Evolutionary conservation across 2,329 filamentous ascomycete species (phyloP), one percentile per base, ranked within the genome.

Genomic region (Aspergillus proliferans): DNA sequence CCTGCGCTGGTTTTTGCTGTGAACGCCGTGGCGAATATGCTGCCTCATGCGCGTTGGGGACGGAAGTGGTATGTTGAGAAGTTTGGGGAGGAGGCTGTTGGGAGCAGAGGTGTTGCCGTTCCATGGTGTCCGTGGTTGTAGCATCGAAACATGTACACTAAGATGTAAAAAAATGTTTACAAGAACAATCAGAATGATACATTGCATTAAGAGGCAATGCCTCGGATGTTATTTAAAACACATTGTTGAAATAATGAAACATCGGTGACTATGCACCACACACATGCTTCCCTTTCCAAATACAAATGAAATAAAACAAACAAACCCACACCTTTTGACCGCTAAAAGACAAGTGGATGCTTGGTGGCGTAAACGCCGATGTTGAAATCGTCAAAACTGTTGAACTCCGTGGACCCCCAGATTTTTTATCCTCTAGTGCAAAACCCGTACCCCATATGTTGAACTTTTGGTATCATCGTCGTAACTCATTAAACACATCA

Each of bases 11-110:
- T 80, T 45, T 97, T 97, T 64, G 61, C 95, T 41, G 55, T 95
- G 43, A 97, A 96, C 66, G 90, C 95, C 71, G 72, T 98, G 45
- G 72, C 83, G n/a, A 85, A 87, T 7, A 98, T 97, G 92, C 67
- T 94, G 53, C 92, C 93, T 9, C 78, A 93, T 60, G 91, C 93
- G 14, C 73, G 93, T 46, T 81, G 83, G 55, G 92, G 92, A 21
- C 83, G 83, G 68, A 76, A 77, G 61, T 98, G 93, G 93, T 98
- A 98, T 69, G 74, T 85, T 50, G 78, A 88, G 63, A 88, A 79
- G 68, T 98, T 98, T 77, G 92, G 92, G 9, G 83, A 84, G 72
- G 85, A 94, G 44, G 86, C 85, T 70, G 81, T 95, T 53, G 81
- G 81, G 44, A 80, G 78, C 26, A 82, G 84, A 65, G 91, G 88